Percentiles rank a stretch among this genome's conserved stretches.
Evolutionary conservation across 495 filamentous ascomycete species (phyloP).

Genomic region (Lasiosphaeris hirsuta): DNA sequence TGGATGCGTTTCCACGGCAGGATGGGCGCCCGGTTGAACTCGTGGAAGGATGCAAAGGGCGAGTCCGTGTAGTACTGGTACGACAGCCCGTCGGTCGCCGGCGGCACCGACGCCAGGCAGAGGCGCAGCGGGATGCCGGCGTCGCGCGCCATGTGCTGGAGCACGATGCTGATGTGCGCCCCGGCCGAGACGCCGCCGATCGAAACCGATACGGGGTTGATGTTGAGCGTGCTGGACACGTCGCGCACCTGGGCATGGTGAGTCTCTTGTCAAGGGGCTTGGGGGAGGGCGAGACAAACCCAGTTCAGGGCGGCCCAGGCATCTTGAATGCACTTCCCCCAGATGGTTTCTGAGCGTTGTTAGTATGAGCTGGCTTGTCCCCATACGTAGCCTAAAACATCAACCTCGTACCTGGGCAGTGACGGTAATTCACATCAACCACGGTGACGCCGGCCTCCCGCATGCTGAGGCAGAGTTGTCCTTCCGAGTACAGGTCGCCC

Average conservation of each 20-base stretch:
- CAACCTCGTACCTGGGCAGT: conserved; percentile 36
- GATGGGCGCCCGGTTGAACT: conserved; percentile 42
- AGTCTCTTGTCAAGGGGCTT: neutral
- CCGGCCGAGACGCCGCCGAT: conserved; percentile 52
- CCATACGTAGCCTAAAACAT: neutral
- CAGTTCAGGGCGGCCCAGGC: conserved; percentile 43
- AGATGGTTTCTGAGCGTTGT: conserved; percentile 34
- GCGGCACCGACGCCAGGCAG: conserved; percentile 41
- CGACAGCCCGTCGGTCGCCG: conserved; percentile 35
- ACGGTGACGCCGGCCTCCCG: conserved; percentile 41
- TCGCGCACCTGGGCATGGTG: conserved; percentile 24
- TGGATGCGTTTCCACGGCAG: conserved; percentile 48
- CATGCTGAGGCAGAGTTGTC: conserved; percentile 43
- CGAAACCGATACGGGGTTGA: conserved; percentile 42
- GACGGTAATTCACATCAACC: conserved; percentile 53
- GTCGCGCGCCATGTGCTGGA: conserved; percentile 50
- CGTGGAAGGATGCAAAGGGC: conserved; percentile 43
- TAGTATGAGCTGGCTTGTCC: no score
- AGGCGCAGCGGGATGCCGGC: conserved; percentile 41
- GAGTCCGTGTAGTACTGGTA: conserved; percentile 43
- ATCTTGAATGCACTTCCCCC: conserved; percentile 47
- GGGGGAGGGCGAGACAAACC: conserved; percentile 22
- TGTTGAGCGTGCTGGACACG: conserved; percentile 36
- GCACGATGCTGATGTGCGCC: conserved; percentile 42
- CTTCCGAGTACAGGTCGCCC: conserved; percentile 45